These are phyloP conservation scores for Puccinia brachypodii DNA, from an alignment of 1,284 basidiomycete species.

Conservation along the genomic window DNA sequence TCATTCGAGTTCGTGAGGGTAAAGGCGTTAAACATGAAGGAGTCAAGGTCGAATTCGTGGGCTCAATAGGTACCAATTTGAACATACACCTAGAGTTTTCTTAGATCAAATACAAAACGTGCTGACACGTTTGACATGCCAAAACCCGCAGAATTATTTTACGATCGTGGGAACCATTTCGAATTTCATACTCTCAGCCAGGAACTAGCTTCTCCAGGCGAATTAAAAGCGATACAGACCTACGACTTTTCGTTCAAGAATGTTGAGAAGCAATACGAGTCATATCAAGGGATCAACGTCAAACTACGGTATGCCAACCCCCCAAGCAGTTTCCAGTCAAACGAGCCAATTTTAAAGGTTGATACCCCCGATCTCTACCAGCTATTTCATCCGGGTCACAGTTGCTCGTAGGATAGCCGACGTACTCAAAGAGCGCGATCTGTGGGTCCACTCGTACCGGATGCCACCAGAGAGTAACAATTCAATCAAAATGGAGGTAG, in stretches of 20 bases:
- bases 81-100: conserved; percentile 21
- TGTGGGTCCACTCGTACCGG: conserved; percentile 97
- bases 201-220: conserved; percentile 88
- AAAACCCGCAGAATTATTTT: conserved; percentile 75
- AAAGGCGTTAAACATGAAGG: conserved; percentile 95
- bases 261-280: conserved; percentile 98
- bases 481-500: conserved; percentile 99
- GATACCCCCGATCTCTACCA: too few species aligned
- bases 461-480: conserved; percentile 98
- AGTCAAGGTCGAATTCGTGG: conserved; percentile 96
- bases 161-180: conserved; percentile 94
- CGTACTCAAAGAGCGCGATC: conserved; percentile 83
- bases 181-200: conserved; percentile 95
- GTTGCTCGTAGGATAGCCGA: conserved; percentile 89
- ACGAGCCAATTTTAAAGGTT: background rate
- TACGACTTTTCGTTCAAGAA: conserved; percentile 98
- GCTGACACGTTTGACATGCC: background rate
- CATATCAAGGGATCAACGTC: conserved; percentile 96
- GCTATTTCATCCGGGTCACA: conserved; percentile 90
- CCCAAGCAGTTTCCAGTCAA: background rate
- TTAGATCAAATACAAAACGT: background rate
- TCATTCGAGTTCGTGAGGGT: conserved; percentile 85
- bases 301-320: conserved; percentile 66
- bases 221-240: conserved; percentile 90
- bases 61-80: conserved; percentile 76